Conservation (phyloP, 768 basidiomycete genomes). For the Agrocybe pediades region DNA sequence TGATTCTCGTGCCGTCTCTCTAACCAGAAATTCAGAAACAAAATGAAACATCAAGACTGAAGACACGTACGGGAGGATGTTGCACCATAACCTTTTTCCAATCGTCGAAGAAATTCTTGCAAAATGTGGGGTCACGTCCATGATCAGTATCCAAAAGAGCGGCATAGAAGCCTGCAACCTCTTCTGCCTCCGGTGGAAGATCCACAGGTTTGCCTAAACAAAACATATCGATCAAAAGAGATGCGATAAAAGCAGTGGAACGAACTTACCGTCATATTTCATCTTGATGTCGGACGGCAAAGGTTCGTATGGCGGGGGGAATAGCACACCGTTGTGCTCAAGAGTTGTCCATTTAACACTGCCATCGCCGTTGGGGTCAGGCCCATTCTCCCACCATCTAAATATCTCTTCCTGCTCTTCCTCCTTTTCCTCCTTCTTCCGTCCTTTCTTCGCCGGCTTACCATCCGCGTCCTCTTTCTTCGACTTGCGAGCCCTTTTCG, state of each 20-base stretch:
- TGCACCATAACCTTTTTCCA: conserved; percentile 78
- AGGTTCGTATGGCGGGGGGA: conserved; percentile 92
- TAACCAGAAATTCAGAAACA: conserved; percentile 26
- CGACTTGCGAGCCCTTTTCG: conserved; percentile 41
- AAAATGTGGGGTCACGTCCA: conserved; percentile 84
- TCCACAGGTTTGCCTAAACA: conserved; percentile 70
- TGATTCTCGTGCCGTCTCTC: conserved; percentile 77
- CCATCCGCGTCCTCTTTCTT: conserved; percentile 44
- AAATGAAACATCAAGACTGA: background rate
- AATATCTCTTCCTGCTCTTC: conserved; percentile 76
- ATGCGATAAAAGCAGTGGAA: conserved; percentile 1
- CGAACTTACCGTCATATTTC: conserved; percentile 84
- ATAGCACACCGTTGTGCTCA: conserved; percentile 92
- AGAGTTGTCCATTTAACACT: conserved; percentile 93
- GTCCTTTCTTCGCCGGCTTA: conserved; percentile 42
- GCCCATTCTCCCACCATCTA: conserved; percentile 79
- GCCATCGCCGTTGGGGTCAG: conserved; percentile 71
- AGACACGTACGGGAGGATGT: conserved; percentile 75
- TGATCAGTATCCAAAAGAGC: conserved; percentile 93
- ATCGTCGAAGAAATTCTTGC: conserved; percentile 95
- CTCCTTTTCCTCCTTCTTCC: conserved; percentile 60
- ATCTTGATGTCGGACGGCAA: conserved; percentile 85
- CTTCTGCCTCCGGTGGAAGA: conserved; percentile 86
- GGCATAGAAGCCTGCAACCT: conserved; percentile 95
- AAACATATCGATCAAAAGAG: conserved; percentile 9